phyloP scores from a whole-genome alignment of 1,284 basidiomycete genomes.

The Leccinum glutinopallens region DNA sequence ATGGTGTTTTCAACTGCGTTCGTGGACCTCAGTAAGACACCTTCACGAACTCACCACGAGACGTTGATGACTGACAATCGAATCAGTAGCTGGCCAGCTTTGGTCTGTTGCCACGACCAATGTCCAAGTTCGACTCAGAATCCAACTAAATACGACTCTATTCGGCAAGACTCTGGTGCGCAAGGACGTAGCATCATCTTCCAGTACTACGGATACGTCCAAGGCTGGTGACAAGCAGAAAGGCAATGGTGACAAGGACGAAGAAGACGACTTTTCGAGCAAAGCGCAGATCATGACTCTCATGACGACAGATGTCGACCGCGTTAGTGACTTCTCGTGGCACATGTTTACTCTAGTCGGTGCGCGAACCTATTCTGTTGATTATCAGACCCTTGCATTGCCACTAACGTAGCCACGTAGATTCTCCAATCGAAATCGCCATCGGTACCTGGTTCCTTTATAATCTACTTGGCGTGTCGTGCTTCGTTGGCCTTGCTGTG shows the following conservation, averaged over 20 bases:
- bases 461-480: constrained; percentile 78
- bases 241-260: constrained; percentile 41
- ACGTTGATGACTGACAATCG: constrained; percentile 10
- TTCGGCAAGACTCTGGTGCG: constrained; percentile 89
- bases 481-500: constrained; percentile 80
- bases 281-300: constrained; percentile 85
- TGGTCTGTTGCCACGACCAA: constrained; percentile 76
- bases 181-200: constrained; percentile 79
- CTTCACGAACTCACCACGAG: not conserved
- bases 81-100: constrained; percentile 50
- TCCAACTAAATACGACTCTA: constrained; percentile 85
- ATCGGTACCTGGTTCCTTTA: constrained; percentile 84
- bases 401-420: constrained; percentile 39
- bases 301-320: constrained; percentile 78
- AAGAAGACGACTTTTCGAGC: constrained; percentile 81
- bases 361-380: constrained; percentile 30
- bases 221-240: constrained; percentile 33
- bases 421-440: constrained; percentile 85
- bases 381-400: constrained; percentile 1
- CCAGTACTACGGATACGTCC: constrained; percentile 34
- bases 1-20: constrained; percentile 68
- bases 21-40: constrained; percentile 56
- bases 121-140: constrained; percentile 70
- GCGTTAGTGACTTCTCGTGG: constrained; percentile 84
- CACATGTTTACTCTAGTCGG: constrained; percentile 72